A percentile compares a stretch with the other conserved stretches of the same genome.
These are phyloP conservation scores for Pseudohyphozyma bogoriensis DNA, from an alignment of 768 basidiomycete species.

Conservation along the genomic window DNA sequence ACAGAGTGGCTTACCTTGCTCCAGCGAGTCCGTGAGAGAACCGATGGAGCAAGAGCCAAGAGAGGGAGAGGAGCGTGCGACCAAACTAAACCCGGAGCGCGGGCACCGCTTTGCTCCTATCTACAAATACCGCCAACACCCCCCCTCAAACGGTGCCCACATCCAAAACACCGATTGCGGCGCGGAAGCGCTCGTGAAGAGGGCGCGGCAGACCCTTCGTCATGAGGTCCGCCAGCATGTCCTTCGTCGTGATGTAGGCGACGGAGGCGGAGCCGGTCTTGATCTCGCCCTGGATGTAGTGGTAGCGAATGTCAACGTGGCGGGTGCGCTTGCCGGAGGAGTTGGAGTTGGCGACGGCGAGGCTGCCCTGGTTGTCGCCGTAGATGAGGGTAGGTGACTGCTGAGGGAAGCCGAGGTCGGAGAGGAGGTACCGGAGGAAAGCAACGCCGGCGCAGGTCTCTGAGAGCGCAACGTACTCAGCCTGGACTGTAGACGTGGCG, in stretches of 20 bases:
- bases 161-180: not conserved
- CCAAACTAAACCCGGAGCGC: too few species aligned
- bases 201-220: conserved; percentile 34
- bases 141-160: not conserved
- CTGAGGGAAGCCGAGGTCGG: not conserved
- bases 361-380: conserved; percentile 36
- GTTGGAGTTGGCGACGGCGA: conserved; percentile 35
- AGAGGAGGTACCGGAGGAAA: conserved; percentile 9
- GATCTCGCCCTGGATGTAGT: conserved; percentile 38
- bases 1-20: too few species aligned
- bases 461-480: conserved; percentile 42
- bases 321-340: conserved; percentile 38
- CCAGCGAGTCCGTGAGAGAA: too few species aligned
- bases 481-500: conserved; percentile 42
- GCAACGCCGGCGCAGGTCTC: not conserved
- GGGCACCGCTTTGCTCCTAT: too few species aligned
- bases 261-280: conserved; percentile 20
- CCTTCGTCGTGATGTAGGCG: conserved; percentile 25
- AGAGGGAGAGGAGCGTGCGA: too few species aligned
- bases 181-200: not conserved
- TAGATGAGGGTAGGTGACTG: not conserved
- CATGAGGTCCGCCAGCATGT: conserved; percentile 34
- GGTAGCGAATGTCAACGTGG: conserved; percentile 41
- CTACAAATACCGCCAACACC: too few species aligned
- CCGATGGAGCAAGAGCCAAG: too few species aligned